Evolutionary conservation across 768 basidiomycete genomes (phyloP).

Genomic region (Tylopilus felleus): DNA sequence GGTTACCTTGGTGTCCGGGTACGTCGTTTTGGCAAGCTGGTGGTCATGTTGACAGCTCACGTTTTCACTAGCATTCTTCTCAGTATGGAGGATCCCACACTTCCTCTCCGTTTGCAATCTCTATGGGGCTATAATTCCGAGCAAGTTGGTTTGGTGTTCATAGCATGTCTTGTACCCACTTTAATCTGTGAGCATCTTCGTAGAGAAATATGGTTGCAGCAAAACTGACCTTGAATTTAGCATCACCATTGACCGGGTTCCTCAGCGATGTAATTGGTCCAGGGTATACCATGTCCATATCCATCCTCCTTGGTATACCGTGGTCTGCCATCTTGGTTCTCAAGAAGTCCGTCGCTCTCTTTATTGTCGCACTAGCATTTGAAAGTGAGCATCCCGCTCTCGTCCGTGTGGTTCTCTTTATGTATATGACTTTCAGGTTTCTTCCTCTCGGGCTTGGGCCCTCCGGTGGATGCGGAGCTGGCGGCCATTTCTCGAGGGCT

Average conservation of each 20-base stretch:
- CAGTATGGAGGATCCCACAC: constrained; percentile 53
- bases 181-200: constrained; percentile 50
- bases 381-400: constrained; percentile 42
- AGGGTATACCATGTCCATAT: constrained; percentile 49
- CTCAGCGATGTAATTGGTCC: constrained; percentile 54
- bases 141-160: constrained; percentile 62
- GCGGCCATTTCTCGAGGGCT: constrained; percentile 54
- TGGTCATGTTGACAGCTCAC: neutral
- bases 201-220: neutral
- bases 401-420: neutral
- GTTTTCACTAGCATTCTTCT: constrained; percentile 39
- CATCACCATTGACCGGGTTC: constrained; percentile 58
- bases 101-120: constrained; percentile 52
- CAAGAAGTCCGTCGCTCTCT: constrained; percentile 46
- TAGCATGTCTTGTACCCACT: constrained; percentile 62
- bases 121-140: constrained; percentile 46
- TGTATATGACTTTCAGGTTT: constrained; percentile 42
- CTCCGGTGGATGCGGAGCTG: constrained; percentile 65
- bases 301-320: constrained; percentile 52
- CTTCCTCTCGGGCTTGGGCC: constrained; percentile 54
- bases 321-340: constrained; percentile 61
- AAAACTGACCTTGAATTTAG: constrained; percentile 30
- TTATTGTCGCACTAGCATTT: constrained; percentile 39
- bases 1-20: constrained; percentile 55
- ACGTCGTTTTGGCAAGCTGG: constrained; percentile 11